Evolutionary conservation across 225 moss, liverwort and hornwort genomes (phyloP).

Genomic region (Bryum argenteum): DNA sequence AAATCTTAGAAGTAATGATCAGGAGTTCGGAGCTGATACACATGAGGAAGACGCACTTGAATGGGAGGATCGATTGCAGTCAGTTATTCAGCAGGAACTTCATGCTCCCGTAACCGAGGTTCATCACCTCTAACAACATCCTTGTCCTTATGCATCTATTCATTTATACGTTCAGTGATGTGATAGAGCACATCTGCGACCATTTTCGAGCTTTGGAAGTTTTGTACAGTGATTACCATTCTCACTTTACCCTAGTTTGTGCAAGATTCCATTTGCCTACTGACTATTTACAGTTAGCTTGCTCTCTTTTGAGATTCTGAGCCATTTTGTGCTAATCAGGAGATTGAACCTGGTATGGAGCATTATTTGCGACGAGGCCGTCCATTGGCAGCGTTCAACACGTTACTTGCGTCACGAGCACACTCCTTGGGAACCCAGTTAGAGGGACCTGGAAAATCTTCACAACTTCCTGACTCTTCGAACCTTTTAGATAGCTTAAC

Average conservation of each 20-base stretch:
- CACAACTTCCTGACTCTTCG: constrained; percentile 48
- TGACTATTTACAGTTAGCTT: constrained; percentile 7
- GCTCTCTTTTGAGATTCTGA: not conserved
- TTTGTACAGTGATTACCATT: not conserved
- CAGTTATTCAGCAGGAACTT: constrained; percentile 53
- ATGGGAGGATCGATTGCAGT: constrained; percentile 60
- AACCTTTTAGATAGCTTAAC: constrained; percentile 46
- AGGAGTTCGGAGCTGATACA: constrained; percentile 31
- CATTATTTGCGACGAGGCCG: constrained; percentile 67
- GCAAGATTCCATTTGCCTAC: constrained; percentile 1
- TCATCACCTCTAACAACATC: constrained; percentile 10
- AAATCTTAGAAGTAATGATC: constrained; percentile 14
- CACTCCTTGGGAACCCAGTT: constrained; percentile 19
- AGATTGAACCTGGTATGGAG: constrained; percentile 51
- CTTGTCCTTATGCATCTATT: constrained; percentile 11
- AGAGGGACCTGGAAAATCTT: constrained; percentile 29
- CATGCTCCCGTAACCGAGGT: constrained; percentile 56
- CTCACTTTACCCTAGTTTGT: not conserved
- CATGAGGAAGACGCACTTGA: constrained; percentile 44
- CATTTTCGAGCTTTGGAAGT: not conserved
- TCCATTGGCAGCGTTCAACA: constrained; percentile 64
- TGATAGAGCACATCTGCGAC: constrained; percentile 10
- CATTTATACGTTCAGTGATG: not conserved
- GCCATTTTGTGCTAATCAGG: constrained; percentile 32
- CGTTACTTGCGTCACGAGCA: constrained; percentile 51